phyloP scores from a whole-genome alignment of 2,329 filamentous ascomycete species.

The Huntiella savannae region DNA sequence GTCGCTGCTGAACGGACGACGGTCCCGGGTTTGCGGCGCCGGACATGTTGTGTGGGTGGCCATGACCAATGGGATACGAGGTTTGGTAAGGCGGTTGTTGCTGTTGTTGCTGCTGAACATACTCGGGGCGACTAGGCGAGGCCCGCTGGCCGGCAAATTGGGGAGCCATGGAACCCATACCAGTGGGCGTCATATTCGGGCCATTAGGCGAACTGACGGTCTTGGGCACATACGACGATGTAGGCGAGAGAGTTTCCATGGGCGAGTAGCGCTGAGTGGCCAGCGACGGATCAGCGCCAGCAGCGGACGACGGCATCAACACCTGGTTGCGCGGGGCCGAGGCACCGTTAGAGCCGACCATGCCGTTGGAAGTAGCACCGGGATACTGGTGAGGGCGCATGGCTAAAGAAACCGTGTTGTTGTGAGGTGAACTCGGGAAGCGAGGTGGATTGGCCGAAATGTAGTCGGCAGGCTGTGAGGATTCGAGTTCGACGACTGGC shows the following conservation, averaged over 20 bases:
- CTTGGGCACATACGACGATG: conserved; percentile 55
- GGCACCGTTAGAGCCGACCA: conserved; percentile 22
- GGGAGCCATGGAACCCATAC: conserved; percentile 58
- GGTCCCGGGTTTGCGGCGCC: conserved; percentile 36
- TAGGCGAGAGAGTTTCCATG: conserved; percentile 75
- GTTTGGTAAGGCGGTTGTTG: conserved; percentile 2
- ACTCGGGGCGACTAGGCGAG: conserved; percentile 57
- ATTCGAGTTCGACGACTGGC: no score
- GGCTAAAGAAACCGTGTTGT: conserved; percentile 45
- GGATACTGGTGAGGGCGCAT: conserved; percentile 62
- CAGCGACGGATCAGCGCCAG: conserved; percentile 46
- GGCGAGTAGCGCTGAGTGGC: conserved; percentile 87
- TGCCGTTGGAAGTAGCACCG: conserved; percentile 21
- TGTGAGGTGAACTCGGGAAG: background rate
- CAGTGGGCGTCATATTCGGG: conserved; percentile 75
- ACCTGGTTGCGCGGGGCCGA: conserved; percentile 37
- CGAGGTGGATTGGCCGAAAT: background rate
- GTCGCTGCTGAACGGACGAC: conserved; percentile 25
- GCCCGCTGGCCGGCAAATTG: conserved; percentile 43
- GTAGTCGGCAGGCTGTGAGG: no score
- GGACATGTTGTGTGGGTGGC: conserved; percentile 23
- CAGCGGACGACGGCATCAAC: conserved; percentile 16
- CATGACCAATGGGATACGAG: conserved; percentile 2
- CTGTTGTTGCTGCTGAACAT: conserved; percentile 23
- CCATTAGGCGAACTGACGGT: conserved; percentile 35